phyloP scores from a whole-genome alignment of 345 rosid genomes.

The Murraya koenigii region DNA sequence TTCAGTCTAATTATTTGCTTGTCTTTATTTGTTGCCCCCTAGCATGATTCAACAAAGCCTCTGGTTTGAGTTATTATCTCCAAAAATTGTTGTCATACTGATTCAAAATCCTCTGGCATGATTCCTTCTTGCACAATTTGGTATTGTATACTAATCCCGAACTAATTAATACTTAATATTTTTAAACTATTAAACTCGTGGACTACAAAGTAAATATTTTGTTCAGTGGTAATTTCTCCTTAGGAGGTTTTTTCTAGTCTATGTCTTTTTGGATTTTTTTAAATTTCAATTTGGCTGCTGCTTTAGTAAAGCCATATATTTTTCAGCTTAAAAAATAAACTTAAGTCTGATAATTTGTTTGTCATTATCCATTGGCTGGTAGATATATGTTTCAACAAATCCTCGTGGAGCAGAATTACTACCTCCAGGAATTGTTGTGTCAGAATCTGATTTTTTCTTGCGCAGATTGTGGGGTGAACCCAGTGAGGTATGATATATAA shows the following conservation, averaged over 20 bases:
- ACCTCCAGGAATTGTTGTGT: conserved; percentile 80
- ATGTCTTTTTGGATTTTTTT: not conserved
- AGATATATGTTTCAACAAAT: conserved; percentile 84
- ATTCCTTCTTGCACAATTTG: conserved; percentile 11
- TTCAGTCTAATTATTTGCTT: conserved; percentile 9
- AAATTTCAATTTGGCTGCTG: not conserved
- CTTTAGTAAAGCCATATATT: not conserved
- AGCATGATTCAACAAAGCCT: conserved; percentile 77
- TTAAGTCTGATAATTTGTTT: conserved; percentile 5
- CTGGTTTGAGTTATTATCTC: conserved; percentile 73
- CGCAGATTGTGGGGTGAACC: conserved; percentile 98
- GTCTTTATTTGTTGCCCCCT: conserved; percentile 18
- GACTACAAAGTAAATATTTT: not conserved
- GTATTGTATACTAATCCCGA: not conserved
- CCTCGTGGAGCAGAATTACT: conserved; percentile 93
- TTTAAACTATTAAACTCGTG: not conserved
- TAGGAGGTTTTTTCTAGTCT: not conserved
- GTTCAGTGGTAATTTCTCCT: not conserved
- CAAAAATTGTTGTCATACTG: conserved; percentile 43
- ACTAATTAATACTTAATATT: not conserved
- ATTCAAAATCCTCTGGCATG: not conserved
- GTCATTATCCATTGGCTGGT: conserved; percentile 17
- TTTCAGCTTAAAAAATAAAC: not conserved
- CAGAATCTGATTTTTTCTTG: conserved; percentile 77
- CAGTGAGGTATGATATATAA: conserved; percentile 56